Percentiles rank a stretch among this genome's conserved stretches.
Conservation (phyloP, 208 protist genomes). For the Wallacemonas sp. region DNA sequence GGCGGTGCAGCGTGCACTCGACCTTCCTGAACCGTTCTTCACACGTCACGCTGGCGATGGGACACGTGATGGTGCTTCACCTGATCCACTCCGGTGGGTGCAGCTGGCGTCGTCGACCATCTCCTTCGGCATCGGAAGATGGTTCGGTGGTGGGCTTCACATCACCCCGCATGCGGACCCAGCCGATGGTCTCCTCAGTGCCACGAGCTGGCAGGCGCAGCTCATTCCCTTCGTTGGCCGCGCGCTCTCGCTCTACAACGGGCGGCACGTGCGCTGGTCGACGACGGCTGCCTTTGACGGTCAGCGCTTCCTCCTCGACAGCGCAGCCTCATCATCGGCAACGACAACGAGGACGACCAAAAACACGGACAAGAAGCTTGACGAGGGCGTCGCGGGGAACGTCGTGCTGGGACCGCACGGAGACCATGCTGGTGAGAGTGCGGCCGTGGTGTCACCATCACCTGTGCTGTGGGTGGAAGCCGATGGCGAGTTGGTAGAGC, state of each 20-base stretch:
- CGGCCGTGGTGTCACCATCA: no score
- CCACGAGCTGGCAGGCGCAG: constrained; percentile 73
- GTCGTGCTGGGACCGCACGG: no score
- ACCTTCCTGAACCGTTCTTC: background rate
- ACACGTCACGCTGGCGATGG: background rate
- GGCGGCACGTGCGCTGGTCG: constrained; percentile 59
- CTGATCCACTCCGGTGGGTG: constrained; percentile 41
- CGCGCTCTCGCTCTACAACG: constrained; percentile 63
- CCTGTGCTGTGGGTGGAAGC: constrained; percentile 47
- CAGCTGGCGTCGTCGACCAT: constrained; percentile 67
- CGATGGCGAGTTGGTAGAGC: constrained; percentile 73
- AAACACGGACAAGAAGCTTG: no score
- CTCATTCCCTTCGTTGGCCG: constrained; percentile 49
- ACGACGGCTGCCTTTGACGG: constrained; percentile 72
- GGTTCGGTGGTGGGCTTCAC: constrained; percentile 82
- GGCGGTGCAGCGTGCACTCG: constrained; percentile 1
- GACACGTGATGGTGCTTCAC: no score
- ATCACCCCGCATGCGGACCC: constrained; percentile 74
- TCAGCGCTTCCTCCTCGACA: constrained; percentile 62
- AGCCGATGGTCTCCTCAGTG: constrained; percentile 68
- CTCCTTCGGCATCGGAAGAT: constrained; percentile 79
- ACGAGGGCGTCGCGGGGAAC: no score
- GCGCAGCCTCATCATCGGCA: constrained; percentile 15
- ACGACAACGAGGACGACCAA: background rate
- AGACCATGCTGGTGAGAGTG: no score